Evolutionary conservation across 768 basidiomycete genomes (phyloP).

Genomic region (Termitomyces eurrhizus): DNA sequence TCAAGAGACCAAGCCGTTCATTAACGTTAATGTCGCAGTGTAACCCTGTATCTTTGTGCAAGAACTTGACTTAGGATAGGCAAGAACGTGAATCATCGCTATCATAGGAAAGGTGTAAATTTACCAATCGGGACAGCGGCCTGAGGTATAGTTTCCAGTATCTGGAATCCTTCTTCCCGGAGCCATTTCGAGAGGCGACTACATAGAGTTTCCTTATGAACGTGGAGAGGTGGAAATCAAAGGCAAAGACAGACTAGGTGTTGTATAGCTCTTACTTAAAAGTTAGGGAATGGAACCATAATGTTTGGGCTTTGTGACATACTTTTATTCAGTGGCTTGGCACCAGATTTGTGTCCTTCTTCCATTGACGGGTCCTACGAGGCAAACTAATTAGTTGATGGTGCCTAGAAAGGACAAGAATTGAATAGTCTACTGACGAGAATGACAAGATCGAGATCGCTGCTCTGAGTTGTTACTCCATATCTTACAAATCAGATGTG

Average conservation of each 20-base stretch:
- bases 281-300: not conserved
- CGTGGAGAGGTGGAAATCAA: not conserved
- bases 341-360: constrained; percentile 15
- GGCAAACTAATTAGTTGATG: not conserved
- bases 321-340: not conserved
- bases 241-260: constrained; percentile 6
- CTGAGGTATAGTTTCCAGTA: constrained; percentile 23
- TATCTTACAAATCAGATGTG: constrained; percentile 24
- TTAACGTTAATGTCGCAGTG: constrained; percentile 61
- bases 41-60: constrained; percentile 36
- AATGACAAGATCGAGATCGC: constrained; percentile 53
- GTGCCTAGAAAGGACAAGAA: not conserved
- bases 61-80: constrained; percentile 43
- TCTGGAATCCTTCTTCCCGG: constrained; percentile 28
- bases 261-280: constrained; percentile 25
- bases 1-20: constrained; percentile 50
- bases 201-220: not conserved
- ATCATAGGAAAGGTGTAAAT: not conserved
- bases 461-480: constrained; percentile 33
- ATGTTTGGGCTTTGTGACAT: constrained; percentile 1
- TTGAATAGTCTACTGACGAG: constrained; percentile 32
- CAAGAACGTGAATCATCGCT: not conserved
- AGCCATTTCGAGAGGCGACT: constrained; percentile 30
- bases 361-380: constrained; percentile 22
- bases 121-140: constrained; percentile 44